Evolutionary conservation across 176 grass and related monocot species (phyloP).

Genomic region (Oropetium thomaeum): DNA sequence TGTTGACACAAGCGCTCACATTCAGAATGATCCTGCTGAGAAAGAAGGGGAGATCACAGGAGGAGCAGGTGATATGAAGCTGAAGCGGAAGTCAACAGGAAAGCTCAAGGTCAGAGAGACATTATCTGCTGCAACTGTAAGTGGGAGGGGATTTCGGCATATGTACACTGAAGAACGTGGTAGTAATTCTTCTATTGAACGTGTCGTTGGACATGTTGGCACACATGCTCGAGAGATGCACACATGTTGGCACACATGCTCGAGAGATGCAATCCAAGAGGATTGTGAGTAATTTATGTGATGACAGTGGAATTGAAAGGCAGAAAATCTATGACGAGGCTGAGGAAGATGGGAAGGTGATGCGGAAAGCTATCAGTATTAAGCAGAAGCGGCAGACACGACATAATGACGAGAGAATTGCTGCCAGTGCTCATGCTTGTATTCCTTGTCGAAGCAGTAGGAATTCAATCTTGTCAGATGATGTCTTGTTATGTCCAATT

Average conservation of each 20-base stretch:
- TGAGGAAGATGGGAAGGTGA: neutral
- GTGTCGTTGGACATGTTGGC: neutral
- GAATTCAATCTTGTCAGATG: neutral
- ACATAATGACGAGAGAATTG: neutral
- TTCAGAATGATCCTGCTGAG: neutral
- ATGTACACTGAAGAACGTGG: neutral
- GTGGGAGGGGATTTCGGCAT: neutral
- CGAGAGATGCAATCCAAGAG: neutral
- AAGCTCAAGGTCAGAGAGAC: neutral
- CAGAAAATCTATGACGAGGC: neutral
- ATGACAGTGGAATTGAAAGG: neutral
- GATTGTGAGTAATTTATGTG: neutral
- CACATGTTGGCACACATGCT: neutral
- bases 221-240: neutral
- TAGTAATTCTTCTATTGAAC: neutral
- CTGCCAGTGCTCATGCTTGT: neutral
- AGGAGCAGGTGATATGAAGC: neutral
- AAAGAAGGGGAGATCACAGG: neutral
- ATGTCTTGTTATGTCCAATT: neutral
- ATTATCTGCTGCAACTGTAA: neutral
- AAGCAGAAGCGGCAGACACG: slow-evolving; percentile 13
- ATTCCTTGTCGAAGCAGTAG: slow-evolving; percentile 23
- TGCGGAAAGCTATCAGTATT: neutral
- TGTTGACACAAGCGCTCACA: neutral
- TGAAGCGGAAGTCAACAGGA: neutral